Percentiles rank a stretch among this genome's conserved stretches.
Evolutionary conservation across 2,329 filamentous ascomycete species (phyloP).

Genomic region (Alternaria panax): DNA sequence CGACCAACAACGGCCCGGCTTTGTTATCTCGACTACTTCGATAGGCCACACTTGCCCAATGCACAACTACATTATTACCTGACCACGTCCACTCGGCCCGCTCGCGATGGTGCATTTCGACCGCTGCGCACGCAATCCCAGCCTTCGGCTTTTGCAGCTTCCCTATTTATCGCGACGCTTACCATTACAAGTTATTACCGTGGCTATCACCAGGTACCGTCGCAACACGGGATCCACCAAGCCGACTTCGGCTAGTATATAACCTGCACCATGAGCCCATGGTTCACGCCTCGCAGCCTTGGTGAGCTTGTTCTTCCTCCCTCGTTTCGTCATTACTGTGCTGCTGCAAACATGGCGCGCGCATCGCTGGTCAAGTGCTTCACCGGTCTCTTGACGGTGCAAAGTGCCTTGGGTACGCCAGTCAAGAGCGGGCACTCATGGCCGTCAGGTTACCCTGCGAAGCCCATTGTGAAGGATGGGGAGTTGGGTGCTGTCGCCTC

Average conservation of each 20-base stretch:
- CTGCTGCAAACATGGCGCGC: slow-evolving; percentile 31
- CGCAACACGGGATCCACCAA: background rate
- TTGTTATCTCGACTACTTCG: slow-evolving; percentile 6
- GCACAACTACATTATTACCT: background rate
- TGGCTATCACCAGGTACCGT: slow-evolving; percentile 1
- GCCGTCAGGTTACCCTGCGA: slow-evolving; percentile 16
- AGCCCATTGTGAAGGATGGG: slow-evolving; percentile 26
- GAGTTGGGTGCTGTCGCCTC: slow-evolving; percentile 57
- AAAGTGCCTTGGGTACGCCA: slow-evolving; percentile 36
- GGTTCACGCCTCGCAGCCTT: slow-evolving; percentile 9
- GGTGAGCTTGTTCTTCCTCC: slow-evolving; percentile 14
- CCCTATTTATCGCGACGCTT: slow-evolving; percentile 11
- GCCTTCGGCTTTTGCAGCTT: slow-evolving; percentile 9
- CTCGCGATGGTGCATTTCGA: slow-evolving; percentile 4
- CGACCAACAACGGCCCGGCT: slow-evolving; percentile 4
- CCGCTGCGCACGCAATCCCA: slow-evolving; percentile 5
- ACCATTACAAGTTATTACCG: slow-evolving; percentile 5
- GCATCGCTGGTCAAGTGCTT: slow-evolving; percentile 29
- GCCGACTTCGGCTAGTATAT: slow-evolving; percentile 16
- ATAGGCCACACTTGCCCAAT: background rate
- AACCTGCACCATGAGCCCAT: slow-evolving; percentile 17
- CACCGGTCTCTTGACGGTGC: slow-evolving; percentile 38
- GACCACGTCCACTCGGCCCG: background rate
- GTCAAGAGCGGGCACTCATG: slow-evolving; percentile 18
- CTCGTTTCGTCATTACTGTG: slow-evolving; percentile 15